These are phyloP conservation scores for Clitoria ternatea DNA, from an alignment of 306 rosid genomes.

Conservation along the genomic window DNA sequence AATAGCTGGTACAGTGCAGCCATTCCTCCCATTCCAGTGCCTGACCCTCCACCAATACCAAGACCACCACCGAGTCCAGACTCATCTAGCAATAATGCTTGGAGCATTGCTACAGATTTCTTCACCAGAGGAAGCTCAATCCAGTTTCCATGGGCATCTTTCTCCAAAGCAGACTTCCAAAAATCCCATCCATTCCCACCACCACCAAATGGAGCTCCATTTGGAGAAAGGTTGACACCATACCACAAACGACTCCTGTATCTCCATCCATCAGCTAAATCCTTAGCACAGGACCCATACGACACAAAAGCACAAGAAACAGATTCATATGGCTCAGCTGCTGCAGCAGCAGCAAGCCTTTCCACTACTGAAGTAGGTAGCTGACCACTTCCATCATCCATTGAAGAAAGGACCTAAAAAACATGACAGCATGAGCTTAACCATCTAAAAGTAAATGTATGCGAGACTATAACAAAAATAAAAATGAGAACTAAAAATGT, in stretches of 20 bases:
- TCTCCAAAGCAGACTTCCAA: conserved; percentile 83
- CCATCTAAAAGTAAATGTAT: conserved; percentile 21
- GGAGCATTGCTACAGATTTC: conserved; percentile 98
- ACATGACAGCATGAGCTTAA: conserved; percentile 24
- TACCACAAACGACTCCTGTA: conserved; percentile 89
- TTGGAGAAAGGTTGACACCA: conserved; percentile 81
- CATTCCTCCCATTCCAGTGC: conserved; percentile 99
- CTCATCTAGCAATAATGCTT: conserved; percentile 91
- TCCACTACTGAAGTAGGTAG: conserved; percentile 75
- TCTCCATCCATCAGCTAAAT: conserved; percentile 92
- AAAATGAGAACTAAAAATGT: background rate
- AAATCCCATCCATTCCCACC: conserved; percentile 90
- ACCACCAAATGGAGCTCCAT: conserved; percentile 67
- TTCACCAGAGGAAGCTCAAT: conserved; percentile 88
- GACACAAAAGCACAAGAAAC: conserved; percentile 97
- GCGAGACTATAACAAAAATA: conserved; percentile 23
- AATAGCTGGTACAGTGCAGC: conserved; percentile 87
- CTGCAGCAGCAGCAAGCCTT: conserved; percentile 88
- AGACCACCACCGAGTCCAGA: conserved; percentile 99
- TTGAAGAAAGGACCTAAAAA: conserved; percentile 74
- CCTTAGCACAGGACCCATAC: conserved; percentile 80
- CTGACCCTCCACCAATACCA: conserved; percentile 99
- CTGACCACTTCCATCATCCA: conserved; percentile 84
- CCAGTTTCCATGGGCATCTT: conserved; percentile 83
- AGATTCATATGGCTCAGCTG: conserved; percentile 95